phyloP scores from a whole-genome alignment of 495 filamentous ascomycete genomes.

The Cercophora scortea region DNA sequence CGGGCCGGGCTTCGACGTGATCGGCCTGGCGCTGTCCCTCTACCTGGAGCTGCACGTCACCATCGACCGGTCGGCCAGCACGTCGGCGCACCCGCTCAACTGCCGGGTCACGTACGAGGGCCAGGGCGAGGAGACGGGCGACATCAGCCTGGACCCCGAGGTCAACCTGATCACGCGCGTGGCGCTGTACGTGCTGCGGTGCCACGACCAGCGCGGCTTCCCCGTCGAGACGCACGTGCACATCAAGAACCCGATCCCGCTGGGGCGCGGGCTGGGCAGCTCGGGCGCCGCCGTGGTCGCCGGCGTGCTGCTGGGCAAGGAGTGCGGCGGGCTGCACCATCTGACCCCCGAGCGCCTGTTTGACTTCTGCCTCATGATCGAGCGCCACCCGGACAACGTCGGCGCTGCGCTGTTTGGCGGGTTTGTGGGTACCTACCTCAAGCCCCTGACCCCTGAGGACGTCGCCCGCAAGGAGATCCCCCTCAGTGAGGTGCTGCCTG shows the following conservation, averaged over 20 bases:
- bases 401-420: conserved; percentile 91
- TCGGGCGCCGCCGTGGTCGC: conserved; percentile 93
- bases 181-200: conserved; percentile 85
- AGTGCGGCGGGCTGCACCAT: conserved; percentile 68
- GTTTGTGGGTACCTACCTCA: conserved; percentile 94
- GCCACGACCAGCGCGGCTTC: conserved; percentile 75
- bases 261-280: conserved; percentile 83
- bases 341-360: conserved; percentile 76
- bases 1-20: conserved; percentile 93
- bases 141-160: conserved; percentile 70
- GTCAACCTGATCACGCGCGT: conserved; percentile 86
- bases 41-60: conserved; percentile 79
- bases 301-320: conserved; percentile 84
- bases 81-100: conserved; percentile 61
- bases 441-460: conserved; percentile 79
- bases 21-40: conserved; percentile 86
- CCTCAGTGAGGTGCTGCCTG: conserved; percentile 84
- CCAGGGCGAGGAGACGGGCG: conserved; percentile 59
- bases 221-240: conserved; percentile 82
- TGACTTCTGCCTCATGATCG: conserved; percentile 95
- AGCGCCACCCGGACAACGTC: conserved; percentile 95
- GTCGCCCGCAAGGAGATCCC: conserved; percentile 84
- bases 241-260: conserved; percentile 86
- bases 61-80: conserved; percentile 44
- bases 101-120: conserved; percentile 88